These are phyloP conservation scores for Alternaria burnsii DNA, from an alignment of 2,329 filamentous ascomycete genomes.

Conservation along the genomic window DNA sequence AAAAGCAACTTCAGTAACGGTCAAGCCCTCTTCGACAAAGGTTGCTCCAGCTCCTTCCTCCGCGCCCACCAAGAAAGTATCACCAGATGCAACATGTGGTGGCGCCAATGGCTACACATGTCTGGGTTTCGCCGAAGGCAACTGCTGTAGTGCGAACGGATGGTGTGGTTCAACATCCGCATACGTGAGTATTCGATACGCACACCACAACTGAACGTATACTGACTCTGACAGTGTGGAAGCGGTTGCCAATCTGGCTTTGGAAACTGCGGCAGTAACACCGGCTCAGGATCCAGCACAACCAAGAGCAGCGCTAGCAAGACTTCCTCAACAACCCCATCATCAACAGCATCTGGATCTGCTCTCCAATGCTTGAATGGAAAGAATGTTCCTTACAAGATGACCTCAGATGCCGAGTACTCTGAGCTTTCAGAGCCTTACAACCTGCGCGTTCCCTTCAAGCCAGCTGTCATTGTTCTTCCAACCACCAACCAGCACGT, in stretches of 20 bases:
- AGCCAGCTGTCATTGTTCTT: slow-evolving; percentile 65
- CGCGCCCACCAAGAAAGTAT: slow-evolving; percentile 40
- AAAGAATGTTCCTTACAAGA: slow-evolving; percentile 47
- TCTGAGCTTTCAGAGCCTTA: slow-evolving; percentile 45
- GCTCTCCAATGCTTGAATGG: slow-evolving; percentile 42
- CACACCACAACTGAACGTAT: slow-evolving; percentile 14
- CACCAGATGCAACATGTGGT: slow-evolving; percentile 29
- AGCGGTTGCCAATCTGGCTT: slow-evolving; percentile 44
- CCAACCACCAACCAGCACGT: slow-evolving; percentile 64
- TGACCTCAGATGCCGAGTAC: slow-evolving; percentile 36
- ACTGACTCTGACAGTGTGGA: slow-evolving; percentile 35
- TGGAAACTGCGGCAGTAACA: slow-evolving; percentile 39
- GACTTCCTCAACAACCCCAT: slow-evolving; percentile 26
- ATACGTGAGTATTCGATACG: slow-evolving; percentile 7
- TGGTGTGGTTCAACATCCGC: slow-evolving; percentile 50
- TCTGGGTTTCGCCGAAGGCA: slow-evolving; percentile 34
- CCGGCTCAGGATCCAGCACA: slow-evolving; percentile 20
- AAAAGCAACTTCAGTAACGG: slow-evolving; percentile 5
- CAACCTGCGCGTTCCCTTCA: slow-evolving; percentile 50
- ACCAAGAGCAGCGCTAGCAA: slow-evolving; percentile 20
- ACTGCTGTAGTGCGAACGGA: slow-evolving; percentile 54
- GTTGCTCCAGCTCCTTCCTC: slow-evolving; percentile 28
- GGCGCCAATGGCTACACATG: slow-evolving; percentile 46
- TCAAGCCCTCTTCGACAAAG: slow-evolving; percentile 16
- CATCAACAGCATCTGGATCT: slow-evolving; percentile 19